phyloP scores from a whole-genome alignment of 2,329 filamentous ascomycete genomes.

The Metarhizium humberi region DNA sequence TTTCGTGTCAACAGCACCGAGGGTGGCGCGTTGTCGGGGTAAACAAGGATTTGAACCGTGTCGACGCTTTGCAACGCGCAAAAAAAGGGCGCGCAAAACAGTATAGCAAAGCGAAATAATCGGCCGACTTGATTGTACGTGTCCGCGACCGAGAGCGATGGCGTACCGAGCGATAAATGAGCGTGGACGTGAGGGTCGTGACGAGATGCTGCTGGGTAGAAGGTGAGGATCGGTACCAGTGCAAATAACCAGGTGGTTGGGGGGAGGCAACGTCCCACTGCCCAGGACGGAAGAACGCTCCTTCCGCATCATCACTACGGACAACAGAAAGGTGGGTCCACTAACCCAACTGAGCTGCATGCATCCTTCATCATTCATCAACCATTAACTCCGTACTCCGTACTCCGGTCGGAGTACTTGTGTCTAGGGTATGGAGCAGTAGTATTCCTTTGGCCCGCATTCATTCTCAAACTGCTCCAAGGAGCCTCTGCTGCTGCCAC shows the following conservation, averaged over 20 bases:
- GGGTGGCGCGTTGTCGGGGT: slow-evolving; percentile 10
- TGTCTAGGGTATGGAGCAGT: neutral
- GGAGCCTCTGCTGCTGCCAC: too few species aligned
- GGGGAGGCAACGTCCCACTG: slow-evolving; percentile 9
- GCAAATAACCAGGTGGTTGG: slow-evolving; percentile 2
- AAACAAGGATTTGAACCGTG: slow-evolving; percentile 24
- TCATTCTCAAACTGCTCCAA: too few species aligned
- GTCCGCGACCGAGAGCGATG: slow-evolving; percentile 16
- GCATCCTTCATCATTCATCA: neutral
- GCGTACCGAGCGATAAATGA: slow-evolving; percentile 10
- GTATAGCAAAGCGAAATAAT: slow-evolving; percentile 17
- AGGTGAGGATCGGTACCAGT: neutral
- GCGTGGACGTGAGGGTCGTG: slow-evolving; percentile 7
- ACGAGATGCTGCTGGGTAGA: slow-evolving; percentile 11
- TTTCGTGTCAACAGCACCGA: slow-evolving; percentile 17
- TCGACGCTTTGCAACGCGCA: slow-evolving; percentile 20
- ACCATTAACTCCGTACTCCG: neutral
- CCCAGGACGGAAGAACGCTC: neutral
- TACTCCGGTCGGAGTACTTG: too few species aligned
- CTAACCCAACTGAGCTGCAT: neutral
- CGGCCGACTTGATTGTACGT: slow-evolving; percentile 12
- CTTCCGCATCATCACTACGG: neutral
- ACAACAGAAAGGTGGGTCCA: neutral
- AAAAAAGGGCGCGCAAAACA: slow-evolving; percentile 17
- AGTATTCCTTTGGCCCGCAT: too few species aligned